Evolutionary conservation across 176 grass and related monocot species (phyloP).

Genomic region (Cymbopogon citratus): DNA sequence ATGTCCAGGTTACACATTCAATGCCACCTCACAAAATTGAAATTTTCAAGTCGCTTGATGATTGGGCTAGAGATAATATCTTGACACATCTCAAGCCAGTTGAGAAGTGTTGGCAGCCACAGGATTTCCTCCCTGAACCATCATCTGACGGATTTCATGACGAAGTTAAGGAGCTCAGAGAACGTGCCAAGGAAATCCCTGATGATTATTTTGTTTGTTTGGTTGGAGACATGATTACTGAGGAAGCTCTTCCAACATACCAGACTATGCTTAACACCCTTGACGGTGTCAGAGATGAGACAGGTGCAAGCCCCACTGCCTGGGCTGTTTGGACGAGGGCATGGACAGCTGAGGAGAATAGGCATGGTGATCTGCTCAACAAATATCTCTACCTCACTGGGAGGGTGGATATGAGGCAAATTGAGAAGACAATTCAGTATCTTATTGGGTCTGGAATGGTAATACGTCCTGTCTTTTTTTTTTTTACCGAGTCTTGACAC

Average conservation of each 20-base stretch:
- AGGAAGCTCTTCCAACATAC: slow-evolving; percentile 97
- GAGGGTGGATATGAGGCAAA: slow-evolving; percentile 89
- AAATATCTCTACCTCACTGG: slow-evolving; percentile 88
- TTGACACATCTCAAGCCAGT: slow-evolving; percentile 77
- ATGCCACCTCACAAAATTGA: slow-evolving; percentile 86
- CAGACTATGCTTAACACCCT: slow-evolving; percentile 98
- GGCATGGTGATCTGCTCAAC: slow-evolving; percentile 91
- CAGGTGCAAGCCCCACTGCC: slow-evolving; percentile 80
- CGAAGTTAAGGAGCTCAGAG: slow-evolving; percentile 84
- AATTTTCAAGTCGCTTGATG: slow-evolving; percentile 84
- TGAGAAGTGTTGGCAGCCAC: slow-evolving; percentile 97
- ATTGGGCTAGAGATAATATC: slow-evolving; percentile 79
- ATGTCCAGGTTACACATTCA: slow-evolving; percentile 95
- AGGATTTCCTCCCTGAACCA: slow-evolving; percentile 94
- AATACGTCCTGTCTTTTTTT: slow-evolving; percentile 30
- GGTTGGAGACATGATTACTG: slow-evolving; percentile 96
- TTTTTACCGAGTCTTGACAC: neutral
- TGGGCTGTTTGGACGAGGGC: slow-evolving; percentile 94
- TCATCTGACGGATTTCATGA: slow-evolving; percentile 82
- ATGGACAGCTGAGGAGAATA: slow-evolving; percentile 99
- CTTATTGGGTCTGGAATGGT: slow-evolving; percentile 98
- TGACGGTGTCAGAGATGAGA: slow-evolving; percentile 88
- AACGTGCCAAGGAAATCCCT: slow-evolving; percentile 88
- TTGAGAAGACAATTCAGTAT: slow-evolving; percentile 96
- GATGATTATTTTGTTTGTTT: slow-evolving; percentile 92